These are phyloP conservation scores for Entomortierella lignicola DNA, from an alignment of 192 early-diverging fungal genomes.

Conservation along the genomic window DNA sequence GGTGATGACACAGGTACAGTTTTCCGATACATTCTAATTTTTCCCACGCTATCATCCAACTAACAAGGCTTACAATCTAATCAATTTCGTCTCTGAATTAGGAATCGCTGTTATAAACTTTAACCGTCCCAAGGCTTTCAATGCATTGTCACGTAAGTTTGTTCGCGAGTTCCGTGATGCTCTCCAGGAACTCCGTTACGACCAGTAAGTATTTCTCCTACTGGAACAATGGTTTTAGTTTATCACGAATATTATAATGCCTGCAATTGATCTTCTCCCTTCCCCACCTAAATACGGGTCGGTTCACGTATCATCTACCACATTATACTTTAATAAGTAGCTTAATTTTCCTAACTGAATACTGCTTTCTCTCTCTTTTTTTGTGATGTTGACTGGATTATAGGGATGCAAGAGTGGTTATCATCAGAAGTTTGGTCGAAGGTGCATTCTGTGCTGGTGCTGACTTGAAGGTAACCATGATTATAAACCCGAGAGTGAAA, in stretches of 20 bases:
- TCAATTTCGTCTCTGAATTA: not conserved
- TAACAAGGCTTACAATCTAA: not conserved
- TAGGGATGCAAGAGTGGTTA: constrained; percentile 78
- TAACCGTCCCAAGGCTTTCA: constrained; percentile 87
- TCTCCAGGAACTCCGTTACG: constrained; percentile 72
- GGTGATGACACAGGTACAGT: constrained; percentile 43
- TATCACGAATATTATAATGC: too few relatives aligned
- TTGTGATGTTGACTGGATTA: not conserved
- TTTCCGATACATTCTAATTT: constrained; percentile 1
- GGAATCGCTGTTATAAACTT: constrained; percentile 87
- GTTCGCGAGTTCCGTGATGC: constrained; percentile 76
- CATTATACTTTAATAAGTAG: not conserved
- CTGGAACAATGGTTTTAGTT: not conserved
- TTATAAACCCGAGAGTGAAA: too few relatives aligned
- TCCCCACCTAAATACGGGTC: constrained; percentile 18
- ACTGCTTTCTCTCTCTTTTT: too few relatives aligned
- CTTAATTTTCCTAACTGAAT: not conserved
- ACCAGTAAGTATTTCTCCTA: constrained; percentile 56
- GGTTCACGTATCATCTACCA: not conserved
- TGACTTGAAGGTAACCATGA: constrained; percentile 81
- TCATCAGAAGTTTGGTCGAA: constrained; percentile 82
- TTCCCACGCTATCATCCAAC: constrained; percentile 39
- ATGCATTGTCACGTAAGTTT: constrained; percentile 88
- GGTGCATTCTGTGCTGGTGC: constrained; percentile 95
- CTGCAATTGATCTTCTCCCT: too few relatives aligned